Evolutionary conservation across 257 asterid species (phyloP), one percentile per base, ranked within the genome.

Genomic region (Cruciata laevipes): DNA sequence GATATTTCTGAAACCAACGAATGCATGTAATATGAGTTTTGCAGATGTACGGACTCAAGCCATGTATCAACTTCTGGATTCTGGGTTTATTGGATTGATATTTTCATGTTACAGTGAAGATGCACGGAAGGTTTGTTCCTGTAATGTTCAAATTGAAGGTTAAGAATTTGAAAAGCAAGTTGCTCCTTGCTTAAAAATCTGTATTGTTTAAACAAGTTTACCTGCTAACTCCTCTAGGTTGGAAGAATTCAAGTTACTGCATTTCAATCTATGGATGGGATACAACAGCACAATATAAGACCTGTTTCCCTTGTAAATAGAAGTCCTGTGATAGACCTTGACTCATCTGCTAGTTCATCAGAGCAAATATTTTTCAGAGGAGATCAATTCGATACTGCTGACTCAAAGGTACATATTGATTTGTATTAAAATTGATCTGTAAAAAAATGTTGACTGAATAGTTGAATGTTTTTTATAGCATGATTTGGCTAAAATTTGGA

Each of bases 81-180:
- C 99, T 53, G 98, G 99, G 31, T 94, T 94, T 78, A 87, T 94
- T 63, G 99, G 99, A 63, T 81, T 94, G 89, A 94, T 94, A 75
- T 94, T 90, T 81, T 94, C 99, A 51, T 94, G 99, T 82, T 94
- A 83, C 80, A 94, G 97, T 74, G 99, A 94, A 84, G 99, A 94
- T 81, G 96, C 95, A 56, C 99, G 84, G 58, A 94, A 91, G 94
- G 99, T 94, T 69, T 60, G 76, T 69, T 62, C 55, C 65, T 63
- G 30, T 65, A 49, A 33, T 60, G 63, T 27, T 27, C 2, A 27
- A 27, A 27, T 27, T 27, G 30, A 27, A 27, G 30, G 30, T 27
- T 27, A 27, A 27, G 30, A 27, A 27, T 27, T 27, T 27, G 30
- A 27, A 27, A 27, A 27, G 30, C 30, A 27, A 27, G 30, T 27